Percentiles rank a stretch among this genome's conserved stretches.
These are phyloP conservation scores for Sporothrix mexicana DNA, from an alignment of 2,329 filamentous ascomycete genomes.

Conservation along the genomic window DNA sequence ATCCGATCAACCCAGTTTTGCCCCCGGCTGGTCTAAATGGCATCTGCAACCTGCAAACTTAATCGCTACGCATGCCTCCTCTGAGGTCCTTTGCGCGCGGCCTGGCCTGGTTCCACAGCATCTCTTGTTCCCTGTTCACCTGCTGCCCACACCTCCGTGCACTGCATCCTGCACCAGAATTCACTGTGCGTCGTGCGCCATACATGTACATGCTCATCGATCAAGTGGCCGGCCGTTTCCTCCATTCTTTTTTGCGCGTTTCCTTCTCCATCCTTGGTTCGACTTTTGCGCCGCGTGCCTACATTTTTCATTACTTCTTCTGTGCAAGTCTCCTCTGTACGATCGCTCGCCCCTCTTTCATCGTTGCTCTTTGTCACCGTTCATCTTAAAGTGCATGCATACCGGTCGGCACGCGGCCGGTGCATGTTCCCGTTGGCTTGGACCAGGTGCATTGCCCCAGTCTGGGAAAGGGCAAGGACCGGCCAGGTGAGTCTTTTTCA, in stretches of 20 bases:
- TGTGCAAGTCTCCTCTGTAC: not conserved
- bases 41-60: no score
- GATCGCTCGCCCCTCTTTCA: not conserved
- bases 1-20: not conserved
- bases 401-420: slow-evolving; percentile 19
- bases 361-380: not conserved
- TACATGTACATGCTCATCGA: not conserved
- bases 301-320: not conserved
- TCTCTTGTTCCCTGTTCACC: not conserved
- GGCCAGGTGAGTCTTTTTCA: slow-evolving; percentile 9
- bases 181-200: slow-evolving; percentile 1
- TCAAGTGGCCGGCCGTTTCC: not conserved
- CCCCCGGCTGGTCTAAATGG: no score
- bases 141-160: slow-evolving; percentile 12
- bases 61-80: not conserved
- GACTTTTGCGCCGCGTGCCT: slow-evolving; percentile 5
- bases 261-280: not conserved
- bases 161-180: not conserved
- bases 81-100: not conserved
- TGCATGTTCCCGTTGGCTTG: slow-evolving; percentile 24
- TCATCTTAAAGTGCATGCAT: slow-evolving; percentile 18
- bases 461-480: not conserved
- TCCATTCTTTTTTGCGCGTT: not conserved
- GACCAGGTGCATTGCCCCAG: not conserved
- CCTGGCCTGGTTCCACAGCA: not conserved